Conservation (phyloP, 306 rosid genomes). For the Sphenostylis stenocarpa region DNA sequence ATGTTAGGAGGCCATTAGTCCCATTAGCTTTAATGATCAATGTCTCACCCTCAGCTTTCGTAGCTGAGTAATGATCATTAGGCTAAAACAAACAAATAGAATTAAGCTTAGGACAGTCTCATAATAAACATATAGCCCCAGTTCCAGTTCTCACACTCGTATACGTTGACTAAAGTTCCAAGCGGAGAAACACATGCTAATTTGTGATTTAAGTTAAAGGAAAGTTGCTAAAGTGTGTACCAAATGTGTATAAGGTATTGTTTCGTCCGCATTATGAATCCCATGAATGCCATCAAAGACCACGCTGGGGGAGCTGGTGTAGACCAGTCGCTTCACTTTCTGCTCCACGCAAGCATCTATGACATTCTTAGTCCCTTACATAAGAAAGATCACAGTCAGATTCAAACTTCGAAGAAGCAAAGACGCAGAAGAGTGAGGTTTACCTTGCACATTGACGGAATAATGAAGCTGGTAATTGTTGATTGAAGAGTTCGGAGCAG, state of each 20-base stretch:
- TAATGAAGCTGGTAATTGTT: conserved; percentile 76
- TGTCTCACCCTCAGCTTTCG: conserved; percentile 88
- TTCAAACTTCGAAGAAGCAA: background rate
- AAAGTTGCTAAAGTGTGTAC: conserved; percentile 38
- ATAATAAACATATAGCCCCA: background rate
- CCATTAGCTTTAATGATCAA: conserved; percentile 84
- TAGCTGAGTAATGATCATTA: conserved; percentile 86
- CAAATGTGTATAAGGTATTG: conserved; percentile 76
- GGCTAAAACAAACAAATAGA: conserved; percentile 57
- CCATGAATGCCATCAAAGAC: conserved; percentile 92
- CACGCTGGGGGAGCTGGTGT: conserved; percentile 93
- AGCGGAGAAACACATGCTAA: background rate
- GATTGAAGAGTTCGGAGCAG: conserved; percentile 92
- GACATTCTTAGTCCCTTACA: conserved; percentile 80
- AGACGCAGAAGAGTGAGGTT: background rate
- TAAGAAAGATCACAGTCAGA: background rate
- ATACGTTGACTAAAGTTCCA: background rate
- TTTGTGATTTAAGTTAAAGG: background rate
- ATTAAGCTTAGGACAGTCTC: conserved; percentile 8
- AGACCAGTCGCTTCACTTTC: conserved; percentile 78
- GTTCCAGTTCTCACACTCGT: background rate
- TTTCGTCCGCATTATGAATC: conserved; percentile 65
- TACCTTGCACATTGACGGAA: conserved; percentile 92
- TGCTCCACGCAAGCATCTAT: conserved; percentile 77
- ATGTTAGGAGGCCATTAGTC: conserved; percentile 73